Base-by-base conservation (phyloP, 1,139 yeast species). In the Debaryomyces coudertii region DNA sequence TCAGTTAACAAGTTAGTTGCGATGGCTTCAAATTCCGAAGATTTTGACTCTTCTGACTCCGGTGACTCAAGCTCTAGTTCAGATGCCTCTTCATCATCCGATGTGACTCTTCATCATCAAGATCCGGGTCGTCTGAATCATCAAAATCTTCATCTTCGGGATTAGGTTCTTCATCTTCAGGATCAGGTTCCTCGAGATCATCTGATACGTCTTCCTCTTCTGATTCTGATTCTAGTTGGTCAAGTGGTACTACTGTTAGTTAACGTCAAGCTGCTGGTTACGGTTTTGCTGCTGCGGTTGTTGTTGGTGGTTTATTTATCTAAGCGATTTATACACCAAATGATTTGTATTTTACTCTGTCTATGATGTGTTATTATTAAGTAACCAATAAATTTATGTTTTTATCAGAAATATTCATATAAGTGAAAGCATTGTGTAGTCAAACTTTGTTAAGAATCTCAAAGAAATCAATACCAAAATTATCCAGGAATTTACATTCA, bases 291-390 rank as follows among this genome's bases (percentile, higher is more conserved):
- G 54, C 56, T 43, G 65, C 65, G 36, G 62, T 61, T 41, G 51
- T 55, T 42, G 59, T 55, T 35, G 69, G 66, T 46, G 58, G 61
- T 28, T 53, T 62, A 47, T 58, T 63, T 52, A 54, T 63, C 50
- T 63, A 60, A 48, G 20, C 8, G 15, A 23, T 16, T 44, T 8
- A 18, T 12, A 15, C 11, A 20, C 16, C n/a, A 24, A 23, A 36
- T 30, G 18, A 38, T 35, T 39, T 40, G 23, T 37, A 27, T 40
- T 2, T 22, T 20, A 23, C 12, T 12, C 22, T 23, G 27, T 35
- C 15, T 15, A 33, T n/a, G 12, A n/a, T 23, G 35, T 38, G 11
- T 18, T 38, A 18, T 25, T 16, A 37, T 27, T 28, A 9, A 28
- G 25, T 25, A 27, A 28, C 15, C 12, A 27, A 38, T 27, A 38